Percentiles rank a stretch among this genome's conserved stretches.
Conservation (phyloP, 202 grass and related monocot species). For the Setaria viridis region DNA sequence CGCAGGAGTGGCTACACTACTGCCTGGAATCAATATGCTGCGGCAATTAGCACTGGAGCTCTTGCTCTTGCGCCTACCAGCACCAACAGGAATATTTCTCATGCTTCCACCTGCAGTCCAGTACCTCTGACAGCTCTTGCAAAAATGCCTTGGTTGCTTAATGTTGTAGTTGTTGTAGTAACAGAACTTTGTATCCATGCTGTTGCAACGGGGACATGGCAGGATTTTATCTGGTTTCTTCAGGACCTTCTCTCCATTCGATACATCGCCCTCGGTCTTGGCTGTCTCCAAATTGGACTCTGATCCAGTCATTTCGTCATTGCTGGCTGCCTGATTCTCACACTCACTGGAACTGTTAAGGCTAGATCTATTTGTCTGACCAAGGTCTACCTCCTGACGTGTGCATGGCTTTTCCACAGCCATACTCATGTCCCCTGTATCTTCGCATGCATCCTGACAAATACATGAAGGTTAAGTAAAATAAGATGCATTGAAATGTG, state of each 20-base stretch:
- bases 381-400: slow-evolving; percentile 47
- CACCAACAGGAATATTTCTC: slow-evolving; percentile 84
- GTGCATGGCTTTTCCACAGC: slow-evolving; percentile 43
- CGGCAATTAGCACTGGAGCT: slow-evolving; percentile 51
- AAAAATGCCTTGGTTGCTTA: slow-evolving; percentile 86
- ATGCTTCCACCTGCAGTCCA: slow-evolving; percentile 90
- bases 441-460: slow-evolving; percentile 56
- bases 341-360: slow-evolving; percentile 54
- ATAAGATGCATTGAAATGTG: slow-evolving; percentile 20
- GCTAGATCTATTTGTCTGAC: slow-evolving; percentile 50
- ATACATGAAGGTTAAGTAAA: slow-evolving; percentile 42
- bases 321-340: slow-evolving; percentile 41
- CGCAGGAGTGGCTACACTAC: slow-evolving; percentile 38
- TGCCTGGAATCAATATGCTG: slow-evolving; percentile 60
- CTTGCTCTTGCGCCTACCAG: slow-evolving; percentile 88
- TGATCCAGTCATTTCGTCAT: slow-evolving; percentile 49
- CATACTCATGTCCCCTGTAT: slow-evolving; percentile 42
- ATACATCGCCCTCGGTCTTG: slow-evolving; percentile 43
- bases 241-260: slow-evolving; percentile 57
- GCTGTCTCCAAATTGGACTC: slow-evolving; percentile 57
- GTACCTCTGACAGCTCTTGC: slow-evolving; percentile 85
- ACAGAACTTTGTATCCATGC: slow-evolving; percentile 96
- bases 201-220: slow-evolving; percentile 82
- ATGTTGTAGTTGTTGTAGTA: slow-evolving; percentile 94
- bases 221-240: slow-evolving; percentile 89